Evolutionary conservation across 2,329 filamentous ascomycete species (phyloP), one percentile per base, ranked within the genome.

Genomic region (Aspergillus fructus): DNA sequence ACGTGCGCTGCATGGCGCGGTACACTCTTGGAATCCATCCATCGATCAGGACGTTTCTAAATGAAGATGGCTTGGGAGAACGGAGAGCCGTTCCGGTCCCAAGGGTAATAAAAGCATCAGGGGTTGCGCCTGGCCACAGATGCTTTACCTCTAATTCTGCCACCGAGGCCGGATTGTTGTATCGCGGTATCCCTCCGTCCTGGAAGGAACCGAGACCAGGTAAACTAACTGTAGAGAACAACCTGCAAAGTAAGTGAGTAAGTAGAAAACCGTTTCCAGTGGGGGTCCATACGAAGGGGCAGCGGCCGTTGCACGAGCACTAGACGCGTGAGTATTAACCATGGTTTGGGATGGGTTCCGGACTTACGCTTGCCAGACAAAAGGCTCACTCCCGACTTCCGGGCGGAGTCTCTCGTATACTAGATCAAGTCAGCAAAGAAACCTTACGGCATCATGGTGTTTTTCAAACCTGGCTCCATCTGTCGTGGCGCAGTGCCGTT

Each of bases 41-140:
- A 54, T 63, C 59, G 5, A 61, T 8, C 21, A 62, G 45, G 19
- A 61, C 24, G 49, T 62, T 62, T 13, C 58, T 55, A 43, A 60
- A 62, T 15, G 21, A 34, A 12, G 55, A 52, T 42, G 39, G 40
- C n/a, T 46, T 56, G 3, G 58, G 17, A 19, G 46, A 47, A 13
- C 23, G 19, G 21, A 15, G 21, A 4, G 23, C 7, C 5, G 45
- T 47, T 7, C 54, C 53, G n/a, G 61, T 63, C 34, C 56, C 59
- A 34, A 63, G 52, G 3, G 54, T 59, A 21, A 59, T 53, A 13
- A 63, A 51, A 47, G 59, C 49, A 48, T 58, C 53, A 8, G 59
- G 56, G 19, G 45, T 40, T 3, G 52, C 21, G n/a, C 39, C 37
- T 37, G 40, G 53, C 59, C 53, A 61, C 6, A 61, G 27, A 39